Evolutionary conservation across 75 land plant species (phyloP).

Genomic region (Pinus taeda): DNA sequence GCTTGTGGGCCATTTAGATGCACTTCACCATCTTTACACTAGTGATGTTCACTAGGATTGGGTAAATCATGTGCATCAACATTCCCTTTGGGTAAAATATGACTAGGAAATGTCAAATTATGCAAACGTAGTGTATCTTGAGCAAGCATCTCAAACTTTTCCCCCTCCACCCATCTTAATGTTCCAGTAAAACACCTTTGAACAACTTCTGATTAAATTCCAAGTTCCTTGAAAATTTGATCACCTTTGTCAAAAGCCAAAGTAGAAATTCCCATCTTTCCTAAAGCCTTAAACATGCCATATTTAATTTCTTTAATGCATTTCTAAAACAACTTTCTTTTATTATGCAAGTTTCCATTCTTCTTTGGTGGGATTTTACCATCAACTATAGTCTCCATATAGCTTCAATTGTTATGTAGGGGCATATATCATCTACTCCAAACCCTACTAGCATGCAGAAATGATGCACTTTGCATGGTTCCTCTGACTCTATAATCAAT

Average conservation of each 20-base stretch:
- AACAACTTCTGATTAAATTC: constrained; percentile 88
- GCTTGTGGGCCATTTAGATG: constrained; percentile 97
- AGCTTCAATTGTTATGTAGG: constrained; percentile 92
- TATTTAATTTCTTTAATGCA: constrained; percentile 87
- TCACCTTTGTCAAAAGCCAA: constrained; percentile 99
- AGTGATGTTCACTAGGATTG: constrained; percentile 96
- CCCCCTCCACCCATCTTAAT: constrained; percentile 96
- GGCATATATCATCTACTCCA: constrained; percentile 99
- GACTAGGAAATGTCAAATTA: constrained; percentile 79
- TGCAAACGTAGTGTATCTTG: constrained; percentile 77
- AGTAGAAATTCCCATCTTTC: constrained; percentile 99
- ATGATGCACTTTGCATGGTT: constrained; percentile 98
- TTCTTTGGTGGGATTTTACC: constrained; percentile 90
- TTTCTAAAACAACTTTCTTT: constrained; percentile 75
- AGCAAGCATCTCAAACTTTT: constrained; percentile 95
- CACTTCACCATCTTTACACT: constrained; percentile 96
- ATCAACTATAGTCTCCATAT: constrained; percentile 94
- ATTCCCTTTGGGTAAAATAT: constrained; percentile 85
- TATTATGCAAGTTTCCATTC: constrained; percentile 58
- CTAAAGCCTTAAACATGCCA: constrained; percentile 98
- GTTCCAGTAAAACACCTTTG: constrained; percentile 88
- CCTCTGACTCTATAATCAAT: constrained; percentile 88
- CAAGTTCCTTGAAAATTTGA: constrained; percentile 97
- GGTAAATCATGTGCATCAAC: constrained; percentile 86
- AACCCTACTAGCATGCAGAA: constrained; percentile 97